Evolutionary conservation across 1,284 basidiomycete genomes (phyloP).

Genomic region (Ganoderma multipileum): DNA sequence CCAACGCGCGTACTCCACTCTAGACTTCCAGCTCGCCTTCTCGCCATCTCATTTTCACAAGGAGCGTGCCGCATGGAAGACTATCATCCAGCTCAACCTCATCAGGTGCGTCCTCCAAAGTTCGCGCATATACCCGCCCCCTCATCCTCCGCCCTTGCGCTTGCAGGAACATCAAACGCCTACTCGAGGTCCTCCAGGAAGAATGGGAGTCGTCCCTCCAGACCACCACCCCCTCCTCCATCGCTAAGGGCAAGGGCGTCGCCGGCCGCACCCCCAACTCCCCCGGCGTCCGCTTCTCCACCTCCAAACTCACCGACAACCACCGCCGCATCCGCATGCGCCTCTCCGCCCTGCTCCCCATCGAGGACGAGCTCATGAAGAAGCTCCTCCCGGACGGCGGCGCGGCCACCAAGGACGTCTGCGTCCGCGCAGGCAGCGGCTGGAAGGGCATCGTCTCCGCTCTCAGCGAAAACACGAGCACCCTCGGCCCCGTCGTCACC

Average conservation of each 20-base stretch:
- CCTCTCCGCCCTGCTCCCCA: constrained; percentile 65
- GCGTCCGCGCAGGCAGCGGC: constrained; percentile 61
- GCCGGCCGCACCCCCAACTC: constrained; percentile 27
- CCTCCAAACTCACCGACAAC: constrained; percentile 40
- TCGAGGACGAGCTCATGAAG: constrained; percentile 58
- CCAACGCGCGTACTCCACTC: constrained; percentile 31
- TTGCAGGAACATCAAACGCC: constrained; percentile 57
- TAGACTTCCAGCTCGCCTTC: constrained; percentile 71
- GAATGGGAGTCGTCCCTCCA: constrained; percentile 50
- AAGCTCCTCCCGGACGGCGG: constrained; percentile 47
- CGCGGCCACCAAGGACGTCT: constrained; percentile 47
- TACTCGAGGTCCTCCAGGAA: constrained; percentile 56
- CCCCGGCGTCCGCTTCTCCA: constrained; percentile 33
- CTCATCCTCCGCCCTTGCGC: neutral
- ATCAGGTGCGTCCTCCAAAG: constrained; percentile 52
- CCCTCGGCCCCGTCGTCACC: constrained; percentile 12
- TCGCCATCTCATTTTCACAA: constrained; percentile 63
- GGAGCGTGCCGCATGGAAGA: constrained; percentile 65
- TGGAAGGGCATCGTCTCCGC: constrained; percentile 54
- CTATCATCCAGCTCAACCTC: constrained; percentile 72
- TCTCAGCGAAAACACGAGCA: constrained; percentile 29
- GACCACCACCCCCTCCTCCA: constrained; percentile 27
- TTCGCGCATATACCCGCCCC: neutral
- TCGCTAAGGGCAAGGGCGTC: constrained; percentile 34
- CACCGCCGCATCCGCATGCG: constrained; percentile 56